Conservation (phyloP, 495 filamentous ascomycete genomes). For the Tetracladium marchalianum region DNA sequence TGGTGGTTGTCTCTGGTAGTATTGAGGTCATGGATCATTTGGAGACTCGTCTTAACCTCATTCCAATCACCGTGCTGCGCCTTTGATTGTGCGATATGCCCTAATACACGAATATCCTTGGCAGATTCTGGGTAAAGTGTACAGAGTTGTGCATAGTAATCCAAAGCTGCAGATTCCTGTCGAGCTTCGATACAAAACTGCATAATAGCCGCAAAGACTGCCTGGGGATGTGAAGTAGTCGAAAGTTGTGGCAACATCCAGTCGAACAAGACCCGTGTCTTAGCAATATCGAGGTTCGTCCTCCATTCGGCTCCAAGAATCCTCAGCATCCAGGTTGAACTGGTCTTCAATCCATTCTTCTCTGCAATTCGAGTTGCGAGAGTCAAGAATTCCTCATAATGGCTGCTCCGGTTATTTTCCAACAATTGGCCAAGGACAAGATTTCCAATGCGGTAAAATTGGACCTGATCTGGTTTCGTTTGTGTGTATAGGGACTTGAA, state of each 20-base stretch:
- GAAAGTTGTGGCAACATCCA: slow-evolving; percentile 3
- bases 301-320: slow-evolving; percentile 17
- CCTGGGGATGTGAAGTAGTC: slow-evolving; percentile 5
- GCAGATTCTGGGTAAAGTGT: background rate
- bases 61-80: slow-evolving; percentile 38
- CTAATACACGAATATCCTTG: slow-evolving; percentile 14
- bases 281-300: slow-evolving; percentile 4
- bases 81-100: slow-evolving; percentile 26
- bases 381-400: slow-evolving; percentile 10
- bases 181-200: slow-evolving; percentile 20
- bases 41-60: slow-evolving; percentile 27
- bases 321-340: slow-evolving; percentile 12
- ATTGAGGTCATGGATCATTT: slow-evolving; percentile 19
- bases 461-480: slow-evolving; percentile 12
- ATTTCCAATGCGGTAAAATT: slow-evolving; percentile 3
- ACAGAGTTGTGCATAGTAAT: slow-evolving; percentile 7
- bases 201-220: slow-evolving; percentile 14
- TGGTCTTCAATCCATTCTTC: background rate
- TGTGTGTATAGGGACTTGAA: slow-evolving; percentile 24
- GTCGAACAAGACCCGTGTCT: slow-evolving; percentile 12
- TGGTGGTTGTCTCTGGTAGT: slow-evolving; percentile 1
- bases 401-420: background rate
- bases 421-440: slow-evolving; percentile 11
- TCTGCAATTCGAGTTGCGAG: slow-evolving; percentile 7
- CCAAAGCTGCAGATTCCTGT: slow-evolving; percentile 6